A percentile compares a stretch with the other conserved stretches of the same genome.
Conservation (phyloP, 352 stramenopile species). For the Globisporangium iwayamae region DNA sequence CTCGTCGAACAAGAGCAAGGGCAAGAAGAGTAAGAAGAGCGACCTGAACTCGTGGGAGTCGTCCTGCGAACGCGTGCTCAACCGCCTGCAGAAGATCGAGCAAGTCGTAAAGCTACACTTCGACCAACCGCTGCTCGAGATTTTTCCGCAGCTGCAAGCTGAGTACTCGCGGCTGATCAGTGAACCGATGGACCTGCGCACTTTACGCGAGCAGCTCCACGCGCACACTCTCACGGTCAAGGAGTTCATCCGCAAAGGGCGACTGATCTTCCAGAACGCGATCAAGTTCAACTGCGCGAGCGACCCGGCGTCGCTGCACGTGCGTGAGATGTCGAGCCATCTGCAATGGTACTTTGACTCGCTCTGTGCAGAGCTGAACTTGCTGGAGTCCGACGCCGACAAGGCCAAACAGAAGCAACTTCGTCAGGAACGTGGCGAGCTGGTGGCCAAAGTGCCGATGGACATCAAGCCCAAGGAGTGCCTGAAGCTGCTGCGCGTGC, state of each 20-base stretch:
- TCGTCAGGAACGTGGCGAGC: conserved; percentile 44
- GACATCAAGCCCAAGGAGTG: conserved; percentile 83
- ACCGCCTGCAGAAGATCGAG: conserved; percentile 72
- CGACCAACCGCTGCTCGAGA: conserved; percentile 63
- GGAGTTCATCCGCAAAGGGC: conserved; percentile 73
- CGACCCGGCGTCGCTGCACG: conserved; percentile 62
- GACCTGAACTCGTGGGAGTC: conserved; percentile 74
- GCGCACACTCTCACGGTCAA: conserved; percentile 37
- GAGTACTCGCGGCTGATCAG: conserved; percentile 66
- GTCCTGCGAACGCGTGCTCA: conserved; percentile 63
- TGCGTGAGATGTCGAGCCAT: conserved; percentile 79
- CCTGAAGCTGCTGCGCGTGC: conserved; percentile 66
- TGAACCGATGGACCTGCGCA: conserved; percentile 81
- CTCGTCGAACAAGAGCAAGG: conserved; percentile 40
- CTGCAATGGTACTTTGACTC: conserved; percentile 85
- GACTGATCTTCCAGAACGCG: conserved; percentile 81
- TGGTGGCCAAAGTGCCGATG: conserved; percentile 51
- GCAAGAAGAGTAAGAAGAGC: conserved; percentile 75
- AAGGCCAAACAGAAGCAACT: conserved; percentile 38
- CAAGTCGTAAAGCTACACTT: conserved; percentile 81
- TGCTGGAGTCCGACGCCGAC: conserved; percentile 22
- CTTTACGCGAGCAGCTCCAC: conserved; percentile 62
- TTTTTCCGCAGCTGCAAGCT: conserved; percentile 65
- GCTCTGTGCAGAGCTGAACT: conserved; percentile 64
- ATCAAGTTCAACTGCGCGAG: conserved; percentile 76